Percentiles rank a stretch among this genome's conserved stretches.
Conservation (phyloP, 1,284 basidiomycete species). For the Calocybe gambosa region DNA sequence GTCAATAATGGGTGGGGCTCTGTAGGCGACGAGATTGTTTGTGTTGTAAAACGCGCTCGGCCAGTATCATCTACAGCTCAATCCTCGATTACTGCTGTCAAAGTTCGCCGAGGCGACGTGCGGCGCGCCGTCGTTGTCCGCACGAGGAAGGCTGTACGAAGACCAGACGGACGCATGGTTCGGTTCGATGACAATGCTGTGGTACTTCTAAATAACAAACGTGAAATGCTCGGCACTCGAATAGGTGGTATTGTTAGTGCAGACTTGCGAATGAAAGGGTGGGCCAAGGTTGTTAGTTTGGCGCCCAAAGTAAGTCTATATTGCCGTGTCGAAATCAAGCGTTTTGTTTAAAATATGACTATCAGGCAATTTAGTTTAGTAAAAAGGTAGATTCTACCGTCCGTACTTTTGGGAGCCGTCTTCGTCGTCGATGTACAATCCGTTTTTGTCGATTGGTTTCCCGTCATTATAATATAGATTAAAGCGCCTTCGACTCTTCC, state of each 20-base stretch:
- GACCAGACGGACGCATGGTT: conserved; percentile 84
- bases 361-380: not conserved
- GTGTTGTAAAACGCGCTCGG: conserved; percentile 90
- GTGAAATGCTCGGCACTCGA: conserved; percentile 93
- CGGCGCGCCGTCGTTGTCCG: conserved; percentile 93
- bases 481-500: too few relatives aligned
- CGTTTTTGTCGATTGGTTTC: too few relatives aligned
- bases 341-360: not conserved
- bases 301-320: conserved; percentile 75
- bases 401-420: too few relatives aligned
- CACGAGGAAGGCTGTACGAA: conserved; percentile 74
- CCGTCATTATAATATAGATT: too few relatives aligned
- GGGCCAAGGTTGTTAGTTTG: conserved; percentile 91
- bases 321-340: not conserved
- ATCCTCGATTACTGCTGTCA: conserved; percentile 63
- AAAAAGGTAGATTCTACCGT: too few relatives aligned
- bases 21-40: conserved; percentile 94
- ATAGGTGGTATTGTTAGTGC: conserved; percentile 92
- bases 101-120: conserved; percentile 91
- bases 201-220: conserved; percentile 93
- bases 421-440: too few relatives aligned
- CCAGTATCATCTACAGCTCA: conserved; percentile 65
- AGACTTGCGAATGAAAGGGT: conserved; percentile 87
- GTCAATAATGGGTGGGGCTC: conserved; percentile 81
- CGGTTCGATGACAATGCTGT: conserved; percentile 98